Conservation (phyloP, 164 flowering plant genomes). For the Amborella trichopoda region DNA sequence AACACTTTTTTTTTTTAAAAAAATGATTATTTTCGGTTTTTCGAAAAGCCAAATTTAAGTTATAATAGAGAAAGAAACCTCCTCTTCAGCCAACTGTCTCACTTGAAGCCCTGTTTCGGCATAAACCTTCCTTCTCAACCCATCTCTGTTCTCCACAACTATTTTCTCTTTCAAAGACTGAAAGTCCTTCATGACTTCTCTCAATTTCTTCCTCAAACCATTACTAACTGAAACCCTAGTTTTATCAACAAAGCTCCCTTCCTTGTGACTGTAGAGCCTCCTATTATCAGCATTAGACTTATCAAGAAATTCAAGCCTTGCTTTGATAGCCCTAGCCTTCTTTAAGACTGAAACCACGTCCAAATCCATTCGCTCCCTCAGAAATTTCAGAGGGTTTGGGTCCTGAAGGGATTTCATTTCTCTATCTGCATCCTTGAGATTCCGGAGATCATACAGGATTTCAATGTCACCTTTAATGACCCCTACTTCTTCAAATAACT, state of each 20-base stretch:
- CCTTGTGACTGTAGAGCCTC: conserved; percentile 16
- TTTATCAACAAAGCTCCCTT: conserved; percentile 48
- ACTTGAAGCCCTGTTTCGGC: conserved; percentile 47
- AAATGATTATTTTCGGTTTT: too few species aligned
- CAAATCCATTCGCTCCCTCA: conserved; percentile 63
- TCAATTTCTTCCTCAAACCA: conserved; percentile 47
- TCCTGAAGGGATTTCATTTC: conserved; percentile 56
- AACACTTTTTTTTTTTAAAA: too few species aligned
- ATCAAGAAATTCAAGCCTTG: conserved; percentile 46
- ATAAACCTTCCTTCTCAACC: conserved; percentile 40
- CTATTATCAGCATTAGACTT: conserved; percentile 33
- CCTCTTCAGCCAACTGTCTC: too few species aligned
- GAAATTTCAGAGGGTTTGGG: conserved; percentile 47
- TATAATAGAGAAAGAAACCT: too few species aligned
- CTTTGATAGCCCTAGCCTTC: conserved; percentile 45
- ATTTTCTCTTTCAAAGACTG: conserved; percentile 42
- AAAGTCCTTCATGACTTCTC: conserved; percentile 56
- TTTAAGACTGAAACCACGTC: conserved; percentile 45
- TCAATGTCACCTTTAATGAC: conserved; percentile 47
- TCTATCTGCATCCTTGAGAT: conserved; percentile 50
- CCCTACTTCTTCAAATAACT: conserved; percentile 48
- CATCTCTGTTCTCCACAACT: conserved; percentile 37
- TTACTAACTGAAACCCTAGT: conserved; percentile 47
- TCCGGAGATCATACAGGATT: conserved; percentile 39
- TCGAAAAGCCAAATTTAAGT: too few species aligned